Base-by-base conservation (phyloP, 1,284 basidiomycete genomes). In the Schizophyllum amplum region DNA sequence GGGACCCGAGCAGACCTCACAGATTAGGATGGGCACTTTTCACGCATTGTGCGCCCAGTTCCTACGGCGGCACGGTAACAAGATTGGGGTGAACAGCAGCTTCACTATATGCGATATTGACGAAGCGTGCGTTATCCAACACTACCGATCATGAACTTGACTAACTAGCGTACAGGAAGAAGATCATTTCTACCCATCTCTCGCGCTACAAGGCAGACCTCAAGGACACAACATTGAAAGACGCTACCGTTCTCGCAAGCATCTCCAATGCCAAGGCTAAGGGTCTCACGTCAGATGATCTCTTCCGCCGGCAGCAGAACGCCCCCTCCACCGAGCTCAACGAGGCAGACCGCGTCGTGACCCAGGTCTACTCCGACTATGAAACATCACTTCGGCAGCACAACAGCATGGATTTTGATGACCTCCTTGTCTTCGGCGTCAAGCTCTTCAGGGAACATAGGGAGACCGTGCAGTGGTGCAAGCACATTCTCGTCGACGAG, bases 351-450 rank as follows among this genome's bases (percentile, higher is more conserved):
- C 65, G 64, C 17, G 65, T 82, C n/a, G 66, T 81, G 11, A 79
- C 74, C 3, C 69, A 79, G 56, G 71, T 92, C 9, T 92, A 89
- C 68, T 73, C 75, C 22, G 78, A 84, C 25, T 97, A 96, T 67
- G 83, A 93, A 64, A 73, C 72, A 15, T 73, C 74, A 1, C 74
- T 95, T 26, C 73, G 77, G 47, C 73, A 76, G 22, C 81, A 77
- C 59, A 91, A 92, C 60, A 83, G 88, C 25, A 75, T 96, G 13
- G 94, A 97, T 70, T 97, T 96, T 65, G 94, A 97, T 66, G 94
- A 96, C 67, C 74, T 96, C 22, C 77, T 97, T 0, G 68, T 93
- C 0, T 88, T 81, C 64, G 92, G 89, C 0, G 78, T 91, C n/a
- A 77, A 79, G 61, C 79, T 95, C 24, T 91, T 95, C 64, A 70